Evolutionary conservation across 2,329 filamentous ascomycete species (phyloP).

Genomic region (Neofusicoccum kwambonambiense): DNA sequence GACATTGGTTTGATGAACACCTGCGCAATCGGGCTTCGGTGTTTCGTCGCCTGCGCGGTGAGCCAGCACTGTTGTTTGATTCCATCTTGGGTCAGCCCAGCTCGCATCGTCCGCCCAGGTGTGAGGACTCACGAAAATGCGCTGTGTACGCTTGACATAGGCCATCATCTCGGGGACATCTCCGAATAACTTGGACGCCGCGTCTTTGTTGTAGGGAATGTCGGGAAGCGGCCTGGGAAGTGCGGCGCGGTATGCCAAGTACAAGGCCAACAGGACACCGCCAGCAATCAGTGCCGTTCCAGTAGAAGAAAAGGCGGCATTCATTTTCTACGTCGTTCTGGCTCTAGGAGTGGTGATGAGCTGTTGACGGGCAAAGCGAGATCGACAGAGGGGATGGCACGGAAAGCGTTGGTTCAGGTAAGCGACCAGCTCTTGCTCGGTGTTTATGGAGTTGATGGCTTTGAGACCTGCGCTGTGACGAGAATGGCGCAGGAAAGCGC

Average conservation of each 20-base stretch:
- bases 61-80: conserved; percentile 29
- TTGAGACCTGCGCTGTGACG: too few relatives aligned
- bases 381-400: not conserved
- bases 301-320: not conserved
- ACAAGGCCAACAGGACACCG: conserved; percentile 16
- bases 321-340: not conserved
- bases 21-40: conserved; percentile 47
- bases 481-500: not conserved
- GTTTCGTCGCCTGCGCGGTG: conserved; percentile 23
- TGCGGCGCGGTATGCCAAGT: conserved; percentile 23
- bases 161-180: conserved; percentile 44
- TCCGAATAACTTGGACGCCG: conserved; percentile 40
- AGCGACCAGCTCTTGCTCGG: too few relatives aligned
- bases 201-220: conserved; percentile 46
- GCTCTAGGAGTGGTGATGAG: not conserved
- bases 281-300: not conserved
- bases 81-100: not conserved
- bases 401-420: too few relatives aligned
- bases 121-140: conserved; percentile 19
- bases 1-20: conserved; percentile 47
- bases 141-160: conserved; percentile 34
- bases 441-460: too few relatives aligned
- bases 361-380: not conserved
- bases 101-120: not conserved
- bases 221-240: conserved; percentile 47